Percentiles rank a stretch among this genome's conserved stretches.
phyloP scores from a whole-genome alignment of 2,329 filamentous ascomycete genomes.

The Penicillium palitans region DNA sequence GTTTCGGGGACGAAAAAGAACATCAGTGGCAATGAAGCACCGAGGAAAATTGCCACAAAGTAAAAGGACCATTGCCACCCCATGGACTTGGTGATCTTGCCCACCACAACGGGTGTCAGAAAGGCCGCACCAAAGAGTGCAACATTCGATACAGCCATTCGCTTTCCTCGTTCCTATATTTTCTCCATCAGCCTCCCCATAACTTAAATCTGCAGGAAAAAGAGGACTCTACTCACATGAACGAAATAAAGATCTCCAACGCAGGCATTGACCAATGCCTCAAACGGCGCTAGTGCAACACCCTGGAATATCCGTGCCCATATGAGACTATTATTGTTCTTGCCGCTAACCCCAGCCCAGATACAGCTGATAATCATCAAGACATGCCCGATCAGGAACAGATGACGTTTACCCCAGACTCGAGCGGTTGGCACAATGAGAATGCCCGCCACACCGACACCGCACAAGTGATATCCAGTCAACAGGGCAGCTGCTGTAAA shows the following conservation, averaged over 20 bases:
- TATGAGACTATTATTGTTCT: constrained; percentile 69
- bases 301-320: constrained; percentile 84
- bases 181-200: background rate
- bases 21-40: constrained; percentile 66
- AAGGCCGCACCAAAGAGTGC: constrained; percentile 71
- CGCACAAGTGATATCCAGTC: constrained; percentile 84
- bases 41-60: constrained; percentile 81
- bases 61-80: constrained; percentile 90
- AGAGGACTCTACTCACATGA: constrained; percentile 58
- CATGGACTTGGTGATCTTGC: constrained; percentile 74
- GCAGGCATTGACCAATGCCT: constrained; percentile 82
- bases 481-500: constrained; percentile 79
- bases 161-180: constrained; percentile 67
- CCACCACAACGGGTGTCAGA: constrained; percentile 84
- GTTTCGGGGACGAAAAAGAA: constrained; percentile 84
- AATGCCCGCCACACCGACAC: constrained; percentile 76
- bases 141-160: constrained; percentile 80
- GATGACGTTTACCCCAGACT: constrained; percentile 89
- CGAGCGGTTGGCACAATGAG: constrained; percentile 84
- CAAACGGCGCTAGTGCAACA: constrained; percentile 81
- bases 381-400: constrained; percentile 75
- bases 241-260: constrained; percentile 91
- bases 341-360: constrained; percentile 72
- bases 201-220: background rate
- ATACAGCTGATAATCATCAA: constrained; percentile 71